Conservation (phyloP, 495 filamentous ascomycete genomes). For the Penicillium riverlandense region DNA sequence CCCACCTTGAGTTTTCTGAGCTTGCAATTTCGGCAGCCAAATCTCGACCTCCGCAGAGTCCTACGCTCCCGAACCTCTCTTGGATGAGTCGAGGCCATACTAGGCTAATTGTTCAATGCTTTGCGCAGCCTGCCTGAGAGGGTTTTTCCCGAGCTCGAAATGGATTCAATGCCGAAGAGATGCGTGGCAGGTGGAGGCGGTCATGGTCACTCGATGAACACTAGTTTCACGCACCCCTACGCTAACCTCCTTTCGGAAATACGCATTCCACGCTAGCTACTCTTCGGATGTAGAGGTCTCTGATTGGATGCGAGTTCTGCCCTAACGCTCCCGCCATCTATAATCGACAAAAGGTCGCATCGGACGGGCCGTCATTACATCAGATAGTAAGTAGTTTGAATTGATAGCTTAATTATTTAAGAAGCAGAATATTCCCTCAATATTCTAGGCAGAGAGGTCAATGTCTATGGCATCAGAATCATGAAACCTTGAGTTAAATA, state of each 20-base stretch:
- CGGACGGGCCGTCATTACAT: background rate
- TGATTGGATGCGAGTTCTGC: slow-evolving; percentile 18
- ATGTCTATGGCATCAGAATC: background rate
- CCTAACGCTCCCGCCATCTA: background rate
- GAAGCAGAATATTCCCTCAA: slow-evolving; percentile 2
- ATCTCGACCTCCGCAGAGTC: slow-evolving; percentile 26
- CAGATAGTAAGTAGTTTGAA: background rate
- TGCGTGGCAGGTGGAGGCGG: background rate
- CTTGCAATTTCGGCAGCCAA: slow-evolving; percentile 45
- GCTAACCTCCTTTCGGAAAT: slow-evolving; percentile 15
- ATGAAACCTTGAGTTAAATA: slow-evolving; percentile 3
- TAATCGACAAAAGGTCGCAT: background rate
- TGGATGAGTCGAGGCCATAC: slow-evolving; percentile 12
- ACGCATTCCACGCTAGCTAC: slow-evolving; percentile 14
- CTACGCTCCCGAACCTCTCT: slow-evolving; percentile 2
- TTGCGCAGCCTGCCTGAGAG: slow-evolving; percentile 6
- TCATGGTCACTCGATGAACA: too few species aligned
- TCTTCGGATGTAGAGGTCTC: slow-evolving; percentile 15
- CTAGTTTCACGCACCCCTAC: background rate
- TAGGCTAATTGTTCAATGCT: background rate
- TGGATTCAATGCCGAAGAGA: background rate
- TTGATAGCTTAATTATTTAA: slow-evolving; percentile 8
- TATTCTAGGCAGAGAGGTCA: background rate
- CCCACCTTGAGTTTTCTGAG: slow-evolving; percentile 41
- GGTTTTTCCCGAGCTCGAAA: slow-evolving; percentile 1